Evolutionary conservation across 2,329 filamentous ascomycete genomes (phyloP).

Genomic region (Sporothrix mexicana): DNA sequence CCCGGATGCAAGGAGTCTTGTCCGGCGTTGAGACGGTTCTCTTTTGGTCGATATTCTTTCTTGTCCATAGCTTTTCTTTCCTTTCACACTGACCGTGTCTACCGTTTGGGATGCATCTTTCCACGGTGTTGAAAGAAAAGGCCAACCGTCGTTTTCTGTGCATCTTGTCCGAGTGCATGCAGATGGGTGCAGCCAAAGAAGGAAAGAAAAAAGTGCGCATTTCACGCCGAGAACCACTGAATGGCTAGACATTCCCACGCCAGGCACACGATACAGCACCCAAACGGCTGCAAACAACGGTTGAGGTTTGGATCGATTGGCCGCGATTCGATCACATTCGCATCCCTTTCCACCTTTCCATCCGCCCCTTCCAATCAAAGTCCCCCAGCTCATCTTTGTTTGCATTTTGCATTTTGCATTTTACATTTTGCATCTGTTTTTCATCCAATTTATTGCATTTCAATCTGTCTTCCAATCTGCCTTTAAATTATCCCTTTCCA

Average conservation of each 20-base stretch:
- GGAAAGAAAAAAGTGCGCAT: no score
- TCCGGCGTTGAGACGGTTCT: neutral
- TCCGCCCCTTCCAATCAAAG: neutral
- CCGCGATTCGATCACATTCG: neutral
- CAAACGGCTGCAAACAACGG: neutral
- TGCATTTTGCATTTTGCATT: neutral
- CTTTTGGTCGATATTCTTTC: neutral
- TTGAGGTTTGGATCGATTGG: constrained; percentile 1
- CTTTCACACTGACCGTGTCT: neutral
- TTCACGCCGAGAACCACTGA: no score
- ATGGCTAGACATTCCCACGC: no score
- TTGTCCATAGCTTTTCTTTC: neutral
- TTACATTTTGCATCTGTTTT: neutral
- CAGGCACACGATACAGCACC: neutral
- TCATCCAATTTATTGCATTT: neutral
- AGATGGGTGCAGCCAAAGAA: neutral
- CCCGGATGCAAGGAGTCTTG: constrained; percentile 9
- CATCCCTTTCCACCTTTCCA: neutral
- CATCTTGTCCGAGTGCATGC: neutral
- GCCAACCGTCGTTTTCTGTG: neutral
- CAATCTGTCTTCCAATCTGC: no score
- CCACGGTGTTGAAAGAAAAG: neutral
- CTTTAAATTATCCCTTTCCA: neutral
- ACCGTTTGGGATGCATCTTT: neutral
- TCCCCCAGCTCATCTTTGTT: no score